Evolutionary conservation across 495 filamentous ascomycete genomes (phyloP).

Genomic region (Neurospora sp.): DNA sequence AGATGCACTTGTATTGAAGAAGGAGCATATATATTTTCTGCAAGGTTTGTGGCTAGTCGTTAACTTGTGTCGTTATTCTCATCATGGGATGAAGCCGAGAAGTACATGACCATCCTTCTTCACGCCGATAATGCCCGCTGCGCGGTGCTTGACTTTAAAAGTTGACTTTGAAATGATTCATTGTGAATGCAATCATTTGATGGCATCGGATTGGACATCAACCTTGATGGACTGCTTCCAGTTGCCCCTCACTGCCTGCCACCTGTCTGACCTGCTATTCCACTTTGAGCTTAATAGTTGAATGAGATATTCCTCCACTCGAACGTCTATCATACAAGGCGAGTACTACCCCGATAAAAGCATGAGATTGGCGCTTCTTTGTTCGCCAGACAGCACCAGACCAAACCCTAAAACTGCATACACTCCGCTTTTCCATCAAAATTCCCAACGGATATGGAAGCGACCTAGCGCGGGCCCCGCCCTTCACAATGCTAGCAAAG

Average conservation of each 20-base stretch:
- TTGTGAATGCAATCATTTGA: not conserved
- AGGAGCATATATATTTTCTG: not conserved
- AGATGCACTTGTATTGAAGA: not conserved
- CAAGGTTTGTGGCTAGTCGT: not conserved
- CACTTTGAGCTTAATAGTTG: not conserved
- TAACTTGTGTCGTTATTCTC: not conserved
- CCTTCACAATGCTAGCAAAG: not conserved
- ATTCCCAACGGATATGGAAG: not conserved
- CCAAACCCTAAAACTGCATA: not conserved
- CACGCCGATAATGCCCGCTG: not conserved
- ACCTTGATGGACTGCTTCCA: not conserved
- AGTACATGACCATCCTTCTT: not conserved
- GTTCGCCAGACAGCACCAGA: not conserved
- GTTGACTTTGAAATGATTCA: not conserved
- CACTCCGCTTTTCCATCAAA: not conserved
- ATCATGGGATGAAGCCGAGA: not conserved
- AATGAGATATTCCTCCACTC: not conserved
- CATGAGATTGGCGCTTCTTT: not conserved
- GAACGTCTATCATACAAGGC: not conserved
- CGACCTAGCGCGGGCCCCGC: not conserved
- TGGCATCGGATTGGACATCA: not conserved
- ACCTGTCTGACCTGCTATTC: not conserved
- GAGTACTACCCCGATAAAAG: not conserved
- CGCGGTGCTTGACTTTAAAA: not conserved
- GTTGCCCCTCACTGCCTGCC: constrained; percentile 6